Conservation (phyloP, 257 asterid genomes). For the Solanum pimpinellifolium region DNA sequence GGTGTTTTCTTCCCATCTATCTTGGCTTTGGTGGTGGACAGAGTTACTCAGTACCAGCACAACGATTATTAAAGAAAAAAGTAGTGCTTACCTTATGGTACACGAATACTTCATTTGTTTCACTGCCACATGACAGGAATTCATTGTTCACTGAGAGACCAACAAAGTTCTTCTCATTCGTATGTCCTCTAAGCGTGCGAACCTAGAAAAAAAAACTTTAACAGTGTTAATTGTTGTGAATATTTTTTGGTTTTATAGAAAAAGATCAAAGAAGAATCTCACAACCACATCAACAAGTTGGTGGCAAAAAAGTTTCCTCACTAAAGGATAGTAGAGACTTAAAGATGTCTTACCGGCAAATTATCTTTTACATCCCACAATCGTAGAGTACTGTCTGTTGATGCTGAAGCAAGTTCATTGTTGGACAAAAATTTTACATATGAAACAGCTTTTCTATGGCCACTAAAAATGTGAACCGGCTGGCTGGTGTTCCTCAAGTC, state of each 20-base stretch:
- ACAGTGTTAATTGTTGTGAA: background rate
- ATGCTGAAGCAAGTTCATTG: slow-evolving; percentile 40
- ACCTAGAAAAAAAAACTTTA: slow-evolving; percentile 4
- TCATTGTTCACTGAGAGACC: slow-evolving; percentile 30
- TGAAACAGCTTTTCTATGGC: slow-evolving; percentile 34
- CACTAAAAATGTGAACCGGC: slow-evolving; percentile 28
- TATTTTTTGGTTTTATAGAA: background rate
- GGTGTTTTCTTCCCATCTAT: background rate
- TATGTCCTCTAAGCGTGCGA: slow-evolving; percentile 30
- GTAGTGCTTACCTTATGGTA: slow-evolving; percentile 26
- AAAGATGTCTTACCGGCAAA: slow-evolving; percentile 8
- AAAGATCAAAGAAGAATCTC: background rate
- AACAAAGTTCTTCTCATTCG: slow-evolving; percentile 39
- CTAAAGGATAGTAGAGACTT: background rate
- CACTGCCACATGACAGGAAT: slow-evolving; percentile 36
- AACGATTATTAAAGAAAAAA: background rate
- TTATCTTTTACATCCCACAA: slow-evolving; percentile 35
- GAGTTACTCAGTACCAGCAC: fast-evolving
- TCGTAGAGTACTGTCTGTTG: slow-evolving; percentile 28
- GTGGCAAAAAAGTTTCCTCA: background rate
- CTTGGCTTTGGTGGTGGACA: background rate
- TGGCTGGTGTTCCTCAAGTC: slow-evolving; percentile 29
- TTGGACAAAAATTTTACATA: slow-evolving; percentile 33
- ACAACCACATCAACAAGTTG: background rate
- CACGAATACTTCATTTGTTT: slow-evolving; percentile 33